These are phyloP conservation scores for Aphanoascus verrucosus DNA, from an alignment of 2,329 filamentous ascomycete species.

Conservation along the genomic window DNA sequence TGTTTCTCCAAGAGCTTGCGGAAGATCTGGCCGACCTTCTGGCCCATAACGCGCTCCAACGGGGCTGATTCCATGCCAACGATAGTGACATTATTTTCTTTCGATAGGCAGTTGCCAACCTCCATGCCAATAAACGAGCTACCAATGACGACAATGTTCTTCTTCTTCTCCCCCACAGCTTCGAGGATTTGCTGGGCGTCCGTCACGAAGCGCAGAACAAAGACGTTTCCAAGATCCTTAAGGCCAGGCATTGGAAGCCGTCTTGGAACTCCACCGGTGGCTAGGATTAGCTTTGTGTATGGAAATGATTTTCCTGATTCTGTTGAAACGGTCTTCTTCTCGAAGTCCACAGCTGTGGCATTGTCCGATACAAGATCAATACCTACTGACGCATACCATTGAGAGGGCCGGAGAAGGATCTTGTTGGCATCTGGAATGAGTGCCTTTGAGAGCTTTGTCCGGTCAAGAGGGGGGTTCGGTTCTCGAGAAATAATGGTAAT, in stretches of 20 bases:
- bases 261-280: slow-evolving; percentile 71
- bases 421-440: slow-evolving; percentile 71
- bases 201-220: slow-evolving; percentile 65
- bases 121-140: slow-evolving; percentile 98
- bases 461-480: slow-evolving; percentile 77
- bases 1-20: slow-evolving; percentile 69
- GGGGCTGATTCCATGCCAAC: slow-evolving; percentile 81
- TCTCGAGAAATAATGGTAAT: slow-evolving; percentile 80
- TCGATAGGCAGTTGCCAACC: slow-evolving; percentile 69
- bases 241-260: slow-evolving; percentile 72
- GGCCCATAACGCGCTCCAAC: slow-evolving; percentile 75
- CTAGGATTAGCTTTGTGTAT: slow-evolving; percentile 83
- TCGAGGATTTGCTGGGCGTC: slow-evolving; percentile 67
- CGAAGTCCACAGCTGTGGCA: slow-evolving; percentile 68
- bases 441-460: slow-evolving; percentile 91
- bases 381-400: slow-evolving; percentile 60
- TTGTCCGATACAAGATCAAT: slow-evolving; percentile 48
- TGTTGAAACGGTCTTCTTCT: slow-evolving; percentile 60
- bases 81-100: slow-evolving; percentile 73
- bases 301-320: slow-evolving; percentile 57
- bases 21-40: slow-evolving; percentile 68
- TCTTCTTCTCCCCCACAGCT: slow-evolving; percentile 68
- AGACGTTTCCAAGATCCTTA: slow-evolving; percentile 77
- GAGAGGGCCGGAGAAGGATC: slow-evolving; percentile 62
- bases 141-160: slow-evolving; percentile 86